Base-by-base conservation (phyloP, 1,284 basidiomycete genomes). In the Ustilago crameri region DNA sequence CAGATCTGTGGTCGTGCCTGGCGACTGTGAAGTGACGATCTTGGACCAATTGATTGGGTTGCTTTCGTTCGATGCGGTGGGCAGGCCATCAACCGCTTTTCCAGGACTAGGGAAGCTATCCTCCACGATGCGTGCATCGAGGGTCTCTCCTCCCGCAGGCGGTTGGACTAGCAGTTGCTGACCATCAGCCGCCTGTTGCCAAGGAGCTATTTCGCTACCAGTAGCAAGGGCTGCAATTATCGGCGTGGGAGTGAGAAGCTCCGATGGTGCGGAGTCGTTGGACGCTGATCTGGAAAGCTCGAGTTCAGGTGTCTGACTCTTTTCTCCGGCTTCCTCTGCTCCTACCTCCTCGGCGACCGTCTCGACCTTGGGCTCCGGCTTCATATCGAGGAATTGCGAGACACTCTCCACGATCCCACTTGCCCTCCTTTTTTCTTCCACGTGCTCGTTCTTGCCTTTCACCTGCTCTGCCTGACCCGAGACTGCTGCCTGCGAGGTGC, bases 11-110 rank as follows among this genome's bases (percentile, higher is more conserved):
- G 17, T 18, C 18, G 27, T n/a, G n/a, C n/a, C 14, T 8, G 38
- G 41, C 9, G 53, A 37, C n/a, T 34, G 57, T 27, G 48, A 40
- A 27, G 40, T 38, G 9, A 24, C 38, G 40, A 66, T 34, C 0
- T 48, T 48, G 20, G 63, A 60, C 63, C 63, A 66, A 35, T 56
- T 48, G 34, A 66, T 60, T 0, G 63, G 57, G 15, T 66, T 51
- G 23, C 32, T 23, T n/a, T 52, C 40, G 3, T 27, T 34, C 17
- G 63, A 66, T 5, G 20, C 42, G 20, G 53, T 44, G 9, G 63
- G 63, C 63, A 66, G 51, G 9, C 63, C 63, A 15, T 66, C 63
- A 17, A 66, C 59, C 2, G 54, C 35, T 22, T 34, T 26, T 10
- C 41, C 22, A 3, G 22, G 9, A 37, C 30, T 30, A 5, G 30